Base-by-base conservation (phyloP, 192 early-diverging fungal genomes). In the Gaertneriomyces sp. region DNA sequence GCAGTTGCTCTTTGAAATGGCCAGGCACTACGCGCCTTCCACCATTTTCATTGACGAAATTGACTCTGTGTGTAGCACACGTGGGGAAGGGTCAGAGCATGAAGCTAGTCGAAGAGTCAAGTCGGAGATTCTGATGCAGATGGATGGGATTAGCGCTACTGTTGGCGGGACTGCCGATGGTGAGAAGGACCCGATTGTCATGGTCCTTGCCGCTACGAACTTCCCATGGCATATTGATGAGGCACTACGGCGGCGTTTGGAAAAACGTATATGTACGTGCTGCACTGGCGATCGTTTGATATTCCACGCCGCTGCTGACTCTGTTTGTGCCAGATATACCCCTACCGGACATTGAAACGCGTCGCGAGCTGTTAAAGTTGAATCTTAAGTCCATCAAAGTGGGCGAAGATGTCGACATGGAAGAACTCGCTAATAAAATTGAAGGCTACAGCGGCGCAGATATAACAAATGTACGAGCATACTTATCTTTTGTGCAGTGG, bases 201-300 rank as follows among this genome's bases (percentile, higher is more conserved):
- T 87, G 83, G 83, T 87, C 7, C 73, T 87, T 6, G 85, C 79
- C 5, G 85, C 85, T 2, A 87, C 85, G n/a, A 87, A 87, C 58
- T 87, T 87, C 52, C 85, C 85, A n/a, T 87, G 85, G 85, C 81
- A 84, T n/a, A 84, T 87, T 58, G 85, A 87, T 53, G 85, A 87
- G 63, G 85, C 85, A 7, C 42, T 87, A 44, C 65, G 85, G n/a
- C 57, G 85, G 12, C 64, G 85, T 4, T 63, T 87, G 50, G 85
- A 87, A 61, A 87, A 87, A 68, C 66, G 85, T 41, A 81, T 87
- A 44, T 86, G 84, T 85, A 55, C 69, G 79, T 65, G 6, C 47
- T 49, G 12, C 2, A 49, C 14, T 49, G 2, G n/a, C 12, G n/a
- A 12, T 20, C 1, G 10, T 3, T 56, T n/a, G 33, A 25, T 12